Conservation (phyloP, 73 alveolate genomes). For the Tetrahymena borealis region DNA sequence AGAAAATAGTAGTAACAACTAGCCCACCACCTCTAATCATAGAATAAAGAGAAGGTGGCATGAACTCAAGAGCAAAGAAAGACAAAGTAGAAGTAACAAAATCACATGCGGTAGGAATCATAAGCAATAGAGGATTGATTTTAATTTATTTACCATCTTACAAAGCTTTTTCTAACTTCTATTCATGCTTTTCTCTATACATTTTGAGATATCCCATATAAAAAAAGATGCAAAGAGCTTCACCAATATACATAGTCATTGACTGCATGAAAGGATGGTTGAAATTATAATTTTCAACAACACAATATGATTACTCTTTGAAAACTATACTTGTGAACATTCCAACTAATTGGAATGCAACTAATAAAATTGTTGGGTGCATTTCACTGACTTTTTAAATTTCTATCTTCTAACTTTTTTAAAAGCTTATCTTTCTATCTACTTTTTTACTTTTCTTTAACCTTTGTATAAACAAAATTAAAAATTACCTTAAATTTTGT, state of each 20-base stretch:
- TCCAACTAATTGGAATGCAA: neutral
- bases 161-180: conserved; percentile 1
- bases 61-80: conserved; percentile 73
- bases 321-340: neutral
- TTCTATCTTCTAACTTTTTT: too few relatives aligned
- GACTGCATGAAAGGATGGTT: conserved; percentile 64
- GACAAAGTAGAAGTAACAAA: conserved; percentile 64
- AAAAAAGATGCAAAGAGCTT: conserved; percentile 37
- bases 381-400: too few relatives aligned
- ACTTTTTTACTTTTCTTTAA: too few relatives aligned
- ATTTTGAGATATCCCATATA: conserved; percentile 7
- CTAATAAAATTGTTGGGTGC: neutral
- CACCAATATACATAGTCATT: conserved; percentile 65
- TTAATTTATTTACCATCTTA: conserved; percentile 10
- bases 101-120: conserved; percentile 81
- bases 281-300: conserved; percentile 22
- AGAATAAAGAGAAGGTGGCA: conserved; percentile 82
- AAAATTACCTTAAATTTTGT: too few relatives aligned
- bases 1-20: conserved; percentile 65
- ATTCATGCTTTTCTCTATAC: conserved; percentile 7
- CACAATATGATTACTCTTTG: conserved; percentile 16
- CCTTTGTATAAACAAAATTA: too few relatives aligned
- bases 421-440: too few relatives aligned
- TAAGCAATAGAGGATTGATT: conserved; percentile 14
- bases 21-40: conserved; percentile 90